phyloP scores from a whole-genome alignment of 805 yeast genomes.

The Metschnikowia kunwiensis region DNA sequence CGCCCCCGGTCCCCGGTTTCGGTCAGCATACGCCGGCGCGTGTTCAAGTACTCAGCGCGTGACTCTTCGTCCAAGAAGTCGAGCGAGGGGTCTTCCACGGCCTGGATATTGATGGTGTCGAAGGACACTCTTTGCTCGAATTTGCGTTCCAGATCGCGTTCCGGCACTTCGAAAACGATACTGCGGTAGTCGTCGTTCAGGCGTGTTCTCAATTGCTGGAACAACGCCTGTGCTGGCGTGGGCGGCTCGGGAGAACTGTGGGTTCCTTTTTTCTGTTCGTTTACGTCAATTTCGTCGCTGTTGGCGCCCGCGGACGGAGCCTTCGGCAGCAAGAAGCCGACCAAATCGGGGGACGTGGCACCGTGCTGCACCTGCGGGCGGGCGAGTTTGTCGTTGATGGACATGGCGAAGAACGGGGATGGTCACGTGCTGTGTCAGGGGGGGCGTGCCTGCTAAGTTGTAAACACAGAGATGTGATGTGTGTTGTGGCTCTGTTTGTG shows the following conservation, averaged over 20 bases:
- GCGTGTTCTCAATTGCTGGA: constrained; percentile 12
- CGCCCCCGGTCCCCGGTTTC: constrained; percentile 16
- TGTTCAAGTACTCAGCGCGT: constrained; percentile 5
- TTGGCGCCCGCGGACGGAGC: neutral
- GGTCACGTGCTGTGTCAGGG: too few species aligned
- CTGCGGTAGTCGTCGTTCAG: constrained; percentile 16
- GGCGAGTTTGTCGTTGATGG: too few species aligned
- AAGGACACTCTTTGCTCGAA: constrained; percentile 46
- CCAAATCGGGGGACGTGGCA: constrained; percentile 17
- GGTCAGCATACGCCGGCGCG: constrained; percentile 17
- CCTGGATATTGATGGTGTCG: constrained; percentile 48
- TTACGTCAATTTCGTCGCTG: neutral
- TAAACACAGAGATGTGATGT: too few species aligned
- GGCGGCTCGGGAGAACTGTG: neutral
- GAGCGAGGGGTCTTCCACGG: constrained; percentile 20
- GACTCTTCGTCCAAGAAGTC: constrained; percentile 21
- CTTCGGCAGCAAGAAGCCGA: constrained; percentile 5
- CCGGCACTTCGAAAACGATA: constrained; percentile 4
- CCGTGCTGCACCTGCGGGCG: constrained; percentile 14
- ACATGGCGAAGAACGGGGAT: too few species aligned
- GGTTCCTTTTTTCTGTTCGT: neutral
- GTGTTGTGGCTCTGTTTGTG: too few species aligned
- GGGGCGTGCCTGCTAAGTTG: too few species aligned
- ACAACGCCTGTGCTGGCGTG: constrained; percentile 9
- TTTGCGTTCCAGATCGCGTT: constrained; percentile 3